Evolutionary conservation across 345 rosid genomes (phyloP).

Genomic region (Corchorus olitorius): DNA sequence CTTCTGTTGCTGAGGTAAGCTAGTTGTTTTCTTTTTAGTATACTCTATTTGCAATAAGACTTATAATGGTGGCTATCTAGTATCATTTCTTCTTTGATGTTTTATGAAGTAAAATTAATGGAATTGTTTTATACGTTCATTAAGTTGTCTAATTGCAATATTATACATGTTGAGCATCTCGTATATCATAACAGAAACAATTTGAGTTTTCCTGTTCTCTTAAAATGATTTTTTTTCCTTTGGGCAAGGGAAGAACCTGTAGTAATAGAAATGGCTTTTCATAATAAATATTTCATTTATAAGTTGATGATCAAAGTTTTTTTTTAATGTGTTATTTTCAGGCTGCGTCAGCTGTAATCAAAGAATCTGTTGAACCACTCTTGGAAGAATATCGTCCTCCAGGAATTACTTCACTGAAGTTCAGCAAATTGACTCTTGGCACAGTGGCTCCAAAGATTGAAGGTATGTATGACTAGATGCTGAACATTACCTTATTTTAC

Average conservation of each 20-base stretch:
- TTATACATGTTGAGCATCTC: neutral
- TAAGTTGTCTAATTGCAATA: neutral
- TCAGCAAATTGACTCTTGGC: conserved; percentile 87
- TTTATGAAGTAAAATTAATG: neutral
- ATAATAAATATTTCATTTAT: neutral
- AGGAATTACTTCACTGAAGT: conserved; percentile 90
- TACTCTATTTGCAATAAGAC: conserved; percentile 19
- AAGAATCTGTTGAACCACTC: conserved; percentile 96
- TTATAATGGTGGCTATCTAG: neutral
- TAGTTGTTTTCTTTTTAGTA: conserved; percentile 20
- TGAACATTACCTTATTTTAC: conserved; percentile 7
- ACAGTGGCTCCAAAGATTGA: conserved; percentile 97
- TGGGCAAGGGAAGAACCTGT: neutral
- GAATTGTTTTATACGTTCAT: neutral
- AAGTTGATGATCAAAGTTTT: conserved; percentile 21
- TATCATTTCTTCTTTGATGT: neutral
- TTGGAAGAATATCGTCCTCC: conserved; percentile 96
- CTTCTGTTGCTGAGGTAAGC: conserved; percentile 91
- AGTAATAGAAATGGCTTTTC: neutral
- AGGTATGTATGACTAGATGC: conserved; percentile 66
- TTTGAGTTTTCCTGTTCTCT: conserved; percentile 1
- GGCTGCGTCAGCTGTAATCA: conserved; percentile 91
- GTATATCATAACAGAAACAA: neutral
- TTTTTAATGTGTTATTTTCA: conserved; percentile 40
- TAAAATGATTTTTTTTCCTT: neutral